A percentile compares a stretch with the other conserved stretches of the same genome.
phyloP scores from a whole-genome alignment of 2,329 filamentous ascomycete species.

The Nigrograna mackinnonii region DNA sequence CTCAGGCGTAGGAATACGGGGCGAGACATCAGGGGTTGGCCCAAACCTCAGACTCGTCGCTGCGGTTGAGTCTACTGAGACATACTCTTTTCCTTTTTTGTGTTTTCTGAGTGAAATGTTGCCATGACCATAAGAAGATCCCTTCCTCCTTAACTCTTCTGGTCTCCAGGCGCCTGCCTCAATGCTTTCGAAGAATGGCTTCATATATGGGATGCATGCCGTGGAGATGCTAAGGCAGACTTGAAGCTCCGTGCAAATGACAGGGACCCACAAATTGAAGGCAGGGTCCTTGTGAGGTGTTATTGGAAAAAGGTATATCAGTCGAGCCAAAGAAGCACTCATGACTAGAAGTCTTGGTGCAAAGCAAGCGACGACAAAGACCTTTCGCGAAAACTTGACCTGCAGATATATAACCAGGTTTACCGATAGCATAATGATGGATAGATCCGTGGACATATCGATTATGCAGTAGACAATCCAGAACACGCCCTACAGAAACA shows the following conservation, averaged over 20 bases:
- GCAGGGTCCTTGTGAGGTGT: conserved; percentile 26
- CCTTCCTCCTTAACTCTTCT: conserved; percentile 15
- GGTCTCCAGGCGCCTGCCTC: conserved; percentile 19
- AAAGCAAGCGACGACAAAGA: conserved; percentile 35
- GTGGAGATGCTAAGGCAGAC: conserved; percentile 33
- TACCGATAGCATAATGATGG: conserved; percentile 33
- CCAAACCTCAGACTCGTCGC: conserved; percentile 11
- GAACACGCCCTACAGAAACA: conserved; percentile 27
- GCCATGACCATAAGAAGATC: conserved; percentile 4
- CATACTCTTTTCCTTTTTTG: conserved; percentile 10
- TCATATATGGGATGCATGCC: conserved; percentile 38
- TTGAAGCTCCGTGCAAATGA: conserved; percentile 30
- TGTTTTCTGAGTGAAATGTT: conserved; percentile 13
- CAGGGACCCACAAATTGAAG: conserved; percentile 30
- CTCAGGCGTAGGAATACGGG: conserved; percentile 19
- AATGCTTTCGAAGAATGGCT: conserved; percentile 27
- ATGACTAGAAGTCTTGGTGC: conserved; percentile 32
- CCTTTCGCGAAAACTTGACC: conserved; percentile 24
- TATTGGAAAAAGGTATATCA: conserved; percentile 32
- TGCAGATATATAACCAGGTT: conserved; percentile 31
- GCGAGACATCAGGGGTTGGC: conserved; percentile 22
- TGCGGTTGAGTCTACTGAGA: conserved; percentile 15
- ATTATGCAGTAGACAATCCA: conserved; percentile 38
- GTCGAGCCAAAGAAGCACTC: conserved; percentile 25
- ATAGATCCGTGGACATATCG: conserved; percentile 34